Evolutionary conservation across 2,329 filamentous ascomycete species (phyloP), one percentile per base, ranked within the genome.

Genomic region (Ceratocystiopsis minuta): DNA sequence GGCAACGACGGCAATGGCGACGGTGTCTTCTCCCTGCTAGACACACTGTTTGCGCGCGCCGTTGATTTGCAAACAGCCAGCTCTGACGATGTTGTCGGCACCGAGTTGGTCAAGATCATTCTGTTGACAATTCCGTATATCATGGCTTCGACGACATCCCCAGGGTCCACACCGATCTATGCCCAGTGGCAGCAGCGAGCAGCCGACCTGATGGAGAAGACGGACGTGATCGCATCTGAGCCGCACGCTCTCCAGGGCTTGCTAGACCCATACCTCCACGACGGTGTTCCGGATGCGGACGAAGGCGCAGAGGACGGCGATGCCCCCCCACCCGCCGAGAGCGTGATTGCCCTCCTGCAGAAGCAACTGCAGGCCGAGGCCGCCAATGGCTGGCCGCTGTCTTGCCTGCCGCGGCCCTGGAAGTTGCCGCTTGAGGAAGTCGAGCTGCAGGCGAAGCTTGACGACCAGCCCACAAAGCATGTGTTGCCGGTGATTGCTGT

Each of bases 21-120:
- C 47, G 90, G 90, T 10, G 64, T 96, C 28, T 92, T 93, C 55
- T 70, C 80, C 2, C 63, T 95, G 36, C 62, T 98, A 40, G 82
- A 93, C 50, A 84, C 93, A 59, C 69, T 98, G n/a, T 93, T 96
- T 57, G 75, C 72, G 45, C 75, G 85, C 41, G 87, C 90, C n/a
- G 85, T 86, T 11, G 86, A 94, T 58, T 66, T 95, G 47, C 88
- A 96, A 65, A 94, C 85, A 34, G 81, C 83, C 9, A 92, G 84
- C 52, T 87, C 83, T 15, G 88, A 95, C 53, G 88, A 96, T 62
- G 85, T 90, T 60, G 72, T 79, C 48, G 75, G 75, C 39, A 78
- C 92, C 36, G 90, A 96, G 62, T 72, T 98, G 32, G 86, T 95
- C 57, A 96, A 95, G 62, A 87, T 95, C 52, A 95, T 98, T 49